phyloP scores from a whole-genome alignment of 768 basidiomycete species.

The Mycena capillaripes region DNA sequence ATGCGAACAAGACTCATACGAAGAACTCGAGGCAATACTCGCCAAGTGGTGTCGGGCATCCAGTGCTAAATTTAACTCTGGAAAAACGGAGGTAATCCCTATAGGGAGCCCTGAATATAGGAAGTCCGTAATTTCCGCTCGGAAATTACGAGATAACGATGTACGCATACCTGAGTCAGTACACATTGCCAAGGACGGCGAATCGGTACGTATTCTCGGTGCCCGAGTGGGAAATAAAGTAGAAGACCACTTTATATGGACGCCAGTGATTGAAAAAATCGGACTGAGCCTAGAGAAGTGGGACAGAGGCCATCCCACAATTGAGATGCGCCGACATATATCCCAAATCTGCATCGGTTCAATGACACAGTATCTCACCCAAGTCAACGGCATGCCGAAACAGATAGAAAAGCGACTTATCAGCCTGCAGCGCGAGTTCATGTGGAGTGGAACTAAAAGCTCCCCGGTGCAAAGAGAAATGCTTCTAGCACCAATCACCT shows the following conservation, averaged over 20 bases:
- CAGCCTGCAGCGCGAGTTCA: conserved; percentile 41
- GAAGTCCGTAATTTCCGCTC: neutral
- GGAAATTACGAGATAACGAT: conserved; percentile 13
- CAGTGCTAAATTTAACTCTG: neutral
- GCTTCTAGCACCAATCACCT: conserved; percentile 22
- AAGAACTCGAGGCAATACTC: neutral
- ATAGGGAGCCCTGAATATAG: conserved; percentile 44
- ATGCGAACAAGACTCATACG: neutral
- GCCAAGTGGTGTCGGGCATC: neutral
- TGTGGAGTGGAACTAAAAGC: conserved; percentile 40
- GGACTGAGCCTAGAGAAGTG: conserved; percentile 37
- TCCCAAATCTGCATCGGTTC: conserved; percentile 46
- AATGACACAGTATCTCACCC: conserved; percentile 50
- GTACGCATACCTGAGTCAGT: conserved; percentile 36
- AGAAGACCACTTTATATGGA: conserved; percentile 41
- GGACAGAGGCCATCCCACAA: conserved; percentile 44
- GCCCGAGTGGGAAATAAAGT: conserved; percentile 48
- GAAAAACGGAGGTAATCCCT: neutral
- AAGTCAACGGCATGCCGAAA: conserved; percentile 55
- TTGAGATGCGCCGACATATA: conserved; percentile 43
- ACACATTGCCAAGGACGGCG: conserved; percentile 45
- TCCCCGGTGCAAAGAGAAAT: conserved; percentile 38
- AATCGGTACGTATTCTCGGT: conserved; percentile 47
- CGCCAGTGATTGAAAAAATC: conserved; percentile 44
- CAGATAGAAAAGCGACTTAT: conserved; percentile 37